These are phyloP conservation scores for Fusarium pseudoanthophilum DNA, from an alignment of 2,329 filamentous ascomycete species.

Conservation along the genomic window DNA sequence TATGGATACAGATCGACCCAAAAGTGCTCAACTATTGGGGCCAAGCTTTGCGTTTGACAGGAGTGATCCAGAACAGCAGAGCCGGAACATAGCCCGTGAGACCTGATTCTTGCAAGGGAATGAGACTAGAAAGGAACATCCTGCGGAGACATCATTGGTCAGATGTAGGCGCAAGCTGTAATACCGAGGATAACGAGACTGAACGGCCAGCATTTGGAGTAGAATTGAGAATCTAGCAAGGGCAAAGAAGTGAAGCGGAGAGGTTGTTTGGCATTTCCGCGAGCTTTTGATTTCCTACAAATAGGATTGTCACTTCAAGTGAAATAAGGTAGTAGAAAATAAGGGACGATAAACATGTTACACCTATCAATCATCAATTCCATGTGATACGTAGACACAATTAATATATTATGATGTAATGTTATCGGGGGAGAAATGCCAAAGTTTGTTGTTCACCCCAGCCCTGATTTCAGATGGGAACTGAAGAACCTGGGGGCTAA, in stretches of 20 bases:
- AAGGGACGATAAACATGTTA: not conserved
- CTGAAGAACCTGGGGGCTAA: not conserved
- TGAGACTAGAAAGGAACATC: not conserved
- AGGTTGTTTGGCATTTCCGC: not conserved
- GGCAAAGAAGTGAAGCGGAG: not conserved
- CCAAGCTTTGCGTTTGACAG: not conserved
- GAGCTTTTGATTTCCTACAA: not conserved
- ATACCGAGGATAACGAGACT: not conserved
- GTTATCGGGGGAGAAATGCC: not conserved
- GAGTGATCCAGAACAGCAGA: not conserved
- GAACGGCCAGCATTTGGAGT: not conserved
- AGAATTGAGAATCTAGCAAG: not conserved
- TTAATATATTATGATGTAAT: not conserved
- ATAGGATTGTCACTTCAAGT: not conserved
- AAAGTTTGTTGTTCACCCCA: not conserved
- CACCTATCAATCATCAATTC: not conserved
- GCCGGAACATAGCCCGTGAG: slow-evolving; percentile 20
- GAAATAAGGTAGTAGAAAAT: not conserved
- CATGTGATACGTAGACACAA: not conserved
- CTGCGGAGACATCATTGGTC: not conserved
- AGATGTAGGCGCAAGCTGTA: not conserved
- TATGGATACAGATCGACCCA: not conserved
- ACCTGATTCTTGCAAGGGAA: slow-evolving; percentile 7
- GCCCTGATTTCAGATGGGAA: not conserved
- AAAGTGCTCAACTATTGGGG: slow-evolving; percentile 6